A percentile compares a stretch with the other conserved stretches of the same genome.
Evolutionary conservation across 768 basidiomycete genomes (phyloP).

Genomic region (Nevesoporus exiguus): DNA sequence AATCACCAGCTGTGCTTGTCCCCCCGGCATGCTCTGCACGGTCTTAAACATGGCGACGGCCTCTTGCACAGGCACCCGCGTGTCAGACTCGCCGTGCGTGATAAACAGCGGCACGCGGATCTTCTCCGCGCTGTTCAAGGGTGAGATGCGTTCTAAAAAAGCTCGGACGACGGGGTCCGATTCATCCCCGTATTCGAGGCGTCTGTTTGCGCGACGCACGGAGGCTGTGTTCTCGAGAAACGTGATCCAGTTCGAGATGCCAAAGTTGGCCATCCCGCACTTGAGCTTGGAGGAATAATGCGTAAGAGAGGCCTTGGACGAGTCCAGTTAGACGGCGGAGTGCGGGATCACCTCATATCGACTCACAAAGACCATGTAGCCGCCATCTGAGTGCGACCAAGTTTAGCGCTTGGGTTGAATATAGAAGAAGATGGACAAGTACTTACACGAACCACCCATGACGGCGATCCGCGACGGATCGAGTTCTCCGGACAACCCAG

Average conservation of each 20-base stretch:
- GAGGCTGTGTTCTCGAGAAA: conserved; percentile 43
- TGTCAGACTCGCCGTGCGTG: conserved; percentile 42
- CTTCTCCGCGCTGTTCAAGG: conserved; percentile 36
- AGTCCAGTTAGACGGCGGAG: not conserved
- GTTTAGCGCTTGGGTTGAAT: not conserved
- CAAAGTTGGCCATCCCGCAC: conserved; percentile 42
- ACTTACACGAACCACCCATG: conserved; percentile 40
- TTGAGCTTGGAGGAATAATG: conserved; percentile 40
- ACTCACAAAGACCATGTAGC: conserved; percentile 40
- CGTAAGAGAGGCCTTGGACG: conserved; percentile 35
- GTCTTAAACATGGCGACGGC: conserved; percentile 38
- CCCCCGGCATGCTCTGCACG: conserved; percentile 20
- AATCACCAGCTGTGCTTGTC: conserved; percentile 36
- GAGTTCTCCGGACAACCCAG: conserved; percentile 32
- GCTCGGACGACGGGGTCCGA: conserved; percentile 34
- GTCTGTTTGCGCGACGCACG: conserved; percentile 32
- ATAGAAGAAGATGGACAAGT: not conserved
- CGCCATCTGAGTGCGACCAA: conserved; percentile 29
- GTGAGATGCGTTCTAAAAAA: conserved; percentile 39
- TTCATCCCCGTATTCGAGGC: conserved; percentile 42
- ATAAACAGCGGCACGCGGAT: conserved; percentile 37
- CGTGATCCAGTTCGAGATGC: conserved; percentile 38
- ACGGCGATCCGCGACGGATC: conserved; percentile 39
- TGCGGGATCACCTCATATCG: not conserved
- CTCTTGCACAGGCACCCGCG: conserved; percentile 38